Percentiles rank a stretch among this genome's conserved stretches.
These are phyloP conservation scores for Xenosphaeropsis pyriputrescens DNA, from an alignment of 2,329 filamentous ascomycete species.

Conservation along the genomic window DNA sequence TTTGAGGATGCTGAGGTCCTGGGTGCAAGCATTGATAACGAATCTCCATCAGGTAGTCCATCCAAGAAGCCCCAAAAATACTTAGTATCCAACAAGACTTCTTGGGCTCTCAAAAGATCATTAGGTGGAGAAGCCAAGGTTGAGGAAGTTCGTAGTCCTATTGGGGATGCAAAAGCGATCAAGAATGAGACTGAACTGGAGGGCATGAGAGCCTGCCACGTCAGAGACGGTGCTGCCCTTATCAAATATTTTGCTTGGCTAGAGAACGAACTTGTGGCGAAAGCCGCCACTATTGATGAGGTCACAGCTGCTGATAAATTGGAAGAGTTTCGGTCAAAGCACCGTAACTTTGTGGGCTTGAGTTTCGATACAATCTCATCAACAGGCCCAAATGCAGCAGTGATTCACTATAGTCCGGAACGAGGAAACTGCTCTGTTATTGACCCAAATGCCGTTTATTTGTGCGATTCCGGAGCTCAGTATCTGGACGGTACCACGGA, in stretches of 20 bases:
- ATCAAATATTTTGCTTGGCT: conserved; percentile 95
- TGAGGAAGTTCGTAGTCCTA: conserved; percentile 74
- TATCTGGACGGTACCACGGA: conserved; percentile 94
- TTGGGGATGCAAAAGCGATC: conserved; percentile 82
- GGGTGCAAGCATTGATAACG: conserved; percentile 25
- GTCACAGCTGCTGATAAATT: conserved; percentile 86
- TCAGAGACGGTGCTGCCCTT: conserved; percentile 82
- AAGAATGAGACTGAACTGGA: conserved; percentile 84
- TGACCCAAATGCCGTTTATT: conserved; percentile 74
- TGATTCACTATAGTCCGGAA: conserved; percentile 93
- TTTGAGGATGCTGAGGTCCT: conserved; percentile 64
- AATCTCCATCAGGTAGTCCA: conserved; percentile 17
- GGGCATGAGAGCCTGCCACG: conserved; percentile 88
- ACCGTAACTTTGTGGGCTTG: conserved; percentile 69
- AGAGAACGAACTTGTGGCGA: conserved; percentile 68
- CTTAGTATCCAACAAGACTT: conserved; percentile 74
- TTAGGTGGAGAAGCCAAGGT: conserved; percentile 76
- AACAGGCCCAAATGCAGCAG: conserved; percentile 67
- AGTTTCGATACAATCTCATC: conserved; percentile 96
- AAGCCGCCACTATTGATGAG: conserved; percentile 67
- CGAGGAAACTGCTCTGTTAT: conserved; percentile 68
- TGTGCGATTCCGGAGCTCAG: conserved; percentile 96
- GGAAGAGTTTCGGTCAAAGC: conserved; percentile 54
- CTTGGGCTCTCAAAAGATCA: conserved; percentile 80
- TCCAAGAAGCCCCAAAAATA: conserved; percentile 44